Conservation (phyloP, 2,329 filamentous ascomycete species). For the Eutypella sp. region DNA sequence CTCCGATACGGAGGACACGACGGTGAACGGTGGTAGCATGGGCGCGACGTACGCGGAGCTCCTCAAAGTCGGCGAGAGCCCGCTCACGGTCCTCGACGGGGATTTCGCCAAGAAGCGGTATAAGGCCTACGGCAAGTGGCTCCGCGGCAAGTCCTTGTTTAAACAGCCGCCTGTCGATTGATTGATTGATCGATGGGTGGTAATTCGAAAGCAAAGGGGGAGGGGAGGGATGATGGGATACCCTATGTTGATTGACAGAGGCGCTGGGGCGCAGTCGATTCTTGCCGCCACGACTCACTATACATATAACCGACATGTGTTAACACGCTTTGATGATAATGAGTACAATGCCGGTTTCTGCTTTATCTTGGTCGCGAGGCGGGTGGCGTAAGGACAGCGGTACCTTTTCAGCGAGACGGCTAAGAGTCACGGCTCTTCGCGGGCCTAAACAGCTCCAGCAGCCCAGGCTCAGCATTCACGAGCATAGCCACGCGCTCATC, state of each 20-base stretch:
- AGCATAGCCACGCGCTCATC: slow-evolving; percentile 27
- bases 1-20: too few relatives aligned
- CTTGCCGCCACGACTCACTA: too few relatives aligned
- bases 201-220: too few relatives aligned
- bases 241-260: too few relatives aligned
- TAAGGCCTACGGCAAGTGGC: slow-evolving; percentile 93
- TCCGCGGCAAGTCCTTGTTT: slow-evolving; percentile 90
- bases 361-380: too few relatives aligned
- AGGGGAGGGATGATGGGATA: too few relatives aligned
- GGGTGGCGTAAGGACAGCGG: not conserved
- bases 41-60: slow-evolving; percentile 71
- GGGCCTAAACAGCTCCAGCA: slow-evolving; percentile 27
- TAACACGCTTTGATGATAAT: too few relatives aligned
- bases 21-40: too few relatives aligned
- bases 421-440: slow-evolving; percentile 4
- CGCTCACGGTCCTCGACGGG: slow-evolving; percentile 80
- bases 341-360: too few relatives aligned
- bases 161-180: slow-evolving; percentile 74
- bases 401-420: slow-evolving; percentile 1
- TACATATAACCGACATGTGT: too few relatives aligned
- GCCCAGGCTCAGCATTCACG: slow-evolving; percentile 30
- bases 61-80: slow-evolving; percentile 71
- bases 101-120: slow-evolving; percentile 91
- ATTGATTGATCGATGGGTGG: too few relatives aligned
- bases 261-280: too few relatives aligned